Evolutionary conservation across 2,329 filamentous ascomycete genomes (phyloP), one percentile per base, ranked within the genome.

Genomic region (Podosphaera aphanis): DNA sequence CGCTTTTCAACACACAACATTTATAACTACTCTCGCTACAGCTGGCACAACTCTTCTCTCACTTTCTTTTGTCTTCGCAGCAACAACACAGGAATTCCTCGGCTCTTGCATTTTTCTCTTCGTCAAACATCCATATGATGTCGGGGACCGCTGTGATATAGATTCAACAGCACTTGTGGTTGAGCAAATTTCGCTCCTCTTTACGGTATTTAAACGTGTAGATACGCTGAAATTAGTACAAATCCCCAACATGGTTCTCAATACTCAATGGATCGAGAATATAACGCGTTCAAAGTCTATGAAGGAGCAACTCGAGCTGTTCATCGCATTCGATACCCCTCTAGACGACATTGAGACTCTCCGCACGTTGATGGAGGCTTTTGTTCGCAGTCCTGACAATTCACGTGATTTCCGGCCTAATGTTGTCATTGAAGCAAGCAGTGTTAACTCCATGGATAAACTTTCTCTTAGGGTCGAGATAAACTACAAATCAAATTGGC

Each of bases 91-190:
- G 62, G 90, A 98, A 62, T 81, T 98, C 51, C 73, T 98, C n/a
- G 88, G 88, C 57, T 94, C 86, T 33, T 95, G 88, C 66, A 93
- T 98, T 57, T 98, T 98, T 67, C 67, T 98, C 1, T 98, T 98
- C 57, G 84, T 95, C 66, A 98, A 98, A 67, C 90, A 98, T 60
- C 88, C 90, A 0, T 95, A 82, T 60, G 90, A 98, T 59, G 85
- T 95, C 19, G 86, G 88, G 49, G 90, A 98, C 60, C 79, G 90
- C 21, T 83, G 95, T 38, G 85, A 94, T 55, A 80, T 95, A 51
- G 61, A 61, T 13, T 68, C 68, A 15, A 60, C 63, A 7, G 63
- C 66, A 50, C 75, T 93, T 53, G 69, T 84, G 3, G 90, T 98
- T 10, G 85, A 95, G 62, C 83, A 86, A 60, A 95, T 95, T 55